A percentile compares a stretch with the other conserved stretches of the same genome.
Conservation (phyloP, 345 rosid genomes). For the Gossypium sturtianum region DNA sequence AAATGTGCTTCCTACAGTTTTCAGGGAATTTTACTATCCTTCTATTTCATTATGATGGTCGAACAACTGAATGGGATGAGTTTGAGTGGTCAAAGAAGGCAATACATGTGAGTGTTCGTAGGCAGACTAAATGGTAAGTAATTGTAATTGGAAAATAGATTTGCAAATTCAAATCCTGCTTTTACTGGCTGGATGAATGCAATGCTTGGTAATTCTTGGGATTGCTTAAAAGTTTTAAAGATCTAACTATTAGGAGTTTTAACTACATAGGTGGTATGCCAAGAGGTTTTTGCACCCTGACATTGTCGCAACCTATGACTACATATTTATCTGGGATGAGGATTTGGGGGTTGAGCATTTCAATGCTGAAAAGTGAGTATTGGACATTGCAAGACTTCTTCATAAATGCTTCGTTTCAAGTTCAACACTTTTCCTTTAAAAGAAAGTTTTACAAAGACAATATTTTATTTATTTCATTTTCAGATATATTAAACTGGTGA, state of each 20-base stretch:
- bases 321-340: conserved; percentile 96
- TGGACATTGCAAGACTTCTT: not conserved
- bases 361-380: conserved; percentile 84
- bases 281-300: conserved; percentile 98
- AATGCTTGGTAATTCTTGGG: not conserved
- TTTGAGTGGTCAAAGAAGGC: conserved; percentile 97
- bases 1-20: conserved; percentile 49
- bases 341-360: conserved; percentile 95
- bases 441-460: not conserved
- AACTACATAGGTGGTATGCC: conserved; percentile 89
- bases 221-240: not conserved
- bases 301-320: conserved; percentile 88
- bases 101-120: conserved; percentile 76
- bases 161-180: not conserved
- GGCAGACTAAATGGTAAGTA: conserved; percentile 92
- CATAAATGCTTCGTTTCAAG: not conserved
- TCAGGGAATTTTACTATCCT: conserved; percentile 81
- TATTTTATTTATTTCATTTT: not conserved
- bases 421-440: not conserved
- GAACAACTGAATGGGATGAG: conserved; percentile 88
- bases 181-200: conserved; percentile 2
- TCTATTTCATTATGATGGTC: conserved; percentile 93
- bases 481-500: conserved; percentile 79
- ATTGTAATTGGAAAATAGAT: not conserved
- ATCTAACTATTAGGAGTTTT: conserved; percentile 14